Evolutionary conservation across 1,139 yeast genomes (phyloP).

Genomic region (Candida sanyaensis): DNA sequence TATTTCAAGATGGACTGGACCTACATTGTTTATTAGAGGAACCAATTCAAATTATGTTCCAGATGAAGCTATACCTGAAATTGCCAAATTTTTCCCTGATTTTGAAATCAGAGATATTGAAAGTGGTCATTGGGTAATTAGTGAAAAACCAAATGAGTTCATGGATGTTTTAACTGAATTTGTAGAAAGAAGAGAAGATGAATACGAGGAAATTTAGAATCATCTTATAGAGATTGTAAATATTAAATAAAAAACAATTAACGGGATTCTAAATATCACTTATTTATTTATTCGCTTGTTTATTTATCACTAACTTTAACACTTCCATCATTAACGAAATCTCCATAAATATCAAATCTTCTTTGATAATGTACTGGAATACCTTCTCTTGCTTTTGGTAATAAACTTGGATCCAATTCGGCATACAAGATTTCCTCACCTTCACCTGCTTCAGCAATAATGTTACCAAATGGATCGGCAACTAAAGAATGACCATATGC

Average conservation of each 20-base stretch:
- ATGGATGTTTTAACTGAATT: constrained; percentile 58
- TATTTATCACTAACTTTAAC: constrained; percentile 42
- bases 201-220: constrained; percentile 7
- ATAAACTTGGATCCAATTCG: constrained; percentile 65
- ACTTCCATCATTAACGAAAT: constrained; percentile 51
- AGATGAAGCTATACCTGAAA: constrained; percentile 76
- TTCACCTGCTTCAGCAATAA: constrained; percentile 82
- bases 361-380: constrained; percentile 79
- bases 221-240: constrained; percentile 5
- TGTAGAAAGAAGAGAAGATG: constrained; percentile 58
- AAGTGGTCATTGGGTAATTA: constrained; percentile 90
- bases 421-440: constrained; percentile 82
- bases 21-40: constrained; percentile 80
- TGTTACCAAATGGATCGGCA: constrained; percentile 81
- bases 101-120: constrained; percentile 75
- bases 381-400: constrained; percentile 63
- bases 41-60: constrained; percentile 76
- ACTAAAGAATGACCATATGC: constrained; percentile 93
- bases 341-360: constrained; percentile 81
- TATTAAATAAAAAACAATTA: background rate
- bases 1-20: constrained; percentile 63
- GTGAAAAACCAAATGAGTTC: constrained; percentile 76
- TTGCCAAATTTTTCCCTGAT: constrained; percentile 77
- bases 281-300: background rate
- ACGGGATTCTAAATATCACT: no score